Evolutionary conservation across 1,139 yeast genomes (phyloP), one percentile per base, ranked within the genome.

Genomic region (Scheffersomyces insectosa): DNA sequence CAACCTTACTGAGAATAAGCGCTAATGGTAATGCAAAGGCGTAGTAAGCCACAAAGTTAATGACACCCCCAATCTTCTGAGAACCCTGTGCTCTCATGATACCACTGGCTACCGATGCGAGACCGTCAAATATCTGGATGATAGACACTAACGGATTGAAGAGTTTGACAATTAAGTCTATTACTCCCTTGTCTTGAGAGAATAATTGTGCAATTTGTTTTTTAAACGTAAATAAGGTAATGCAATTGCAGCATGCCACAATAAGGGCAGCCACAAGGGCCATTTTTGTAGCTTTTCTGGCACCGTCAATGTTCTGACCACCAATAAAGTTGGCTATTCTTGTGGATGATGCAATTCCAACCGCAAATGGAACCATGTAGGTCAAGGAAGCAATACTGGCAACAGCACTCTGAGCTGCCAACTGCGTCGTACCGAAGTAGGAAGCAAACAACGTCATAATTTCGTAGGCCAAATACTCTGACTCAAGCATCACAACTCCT

Each of bases 261-360:
- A 75, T 45, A 3, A 84, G 52, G 0, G 91, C 85, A n/a, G 79
- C 71, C 2, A 66, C 48, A 25, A 88, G 66, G 0, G 91, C 91
- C 4, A 86, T 77, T 44, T 72, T 65, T 1, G 90, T 78, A 1
- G 96, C 83, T 3, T 77, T 67, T 46, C 79, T 75, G 2, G 96
- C 96, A 0, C 68, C 65, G 25, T 67, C 68, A 3, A 81, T 66
- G 54, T 88, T 82, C 40, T 78, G 82, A 0, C 93, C 95, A 4
- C 97, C 97, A 43, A 90, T 79, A 55, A 85, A 88, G 60, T 85
- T 88, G 35, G 97, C 96, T 39, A 89, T 84, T 64, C 97, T 75
- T 0, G 96, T 89, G 0, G 95, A 84, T 0, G 91, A 76, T 0
- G 96, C 95, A 39, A 89, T 89, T 34, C 96, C 85, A 4, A 88